Conservation (phyloP, 2,329 filamentous ascomycete species). For the Chaetomiaceae sp. region DNA sequence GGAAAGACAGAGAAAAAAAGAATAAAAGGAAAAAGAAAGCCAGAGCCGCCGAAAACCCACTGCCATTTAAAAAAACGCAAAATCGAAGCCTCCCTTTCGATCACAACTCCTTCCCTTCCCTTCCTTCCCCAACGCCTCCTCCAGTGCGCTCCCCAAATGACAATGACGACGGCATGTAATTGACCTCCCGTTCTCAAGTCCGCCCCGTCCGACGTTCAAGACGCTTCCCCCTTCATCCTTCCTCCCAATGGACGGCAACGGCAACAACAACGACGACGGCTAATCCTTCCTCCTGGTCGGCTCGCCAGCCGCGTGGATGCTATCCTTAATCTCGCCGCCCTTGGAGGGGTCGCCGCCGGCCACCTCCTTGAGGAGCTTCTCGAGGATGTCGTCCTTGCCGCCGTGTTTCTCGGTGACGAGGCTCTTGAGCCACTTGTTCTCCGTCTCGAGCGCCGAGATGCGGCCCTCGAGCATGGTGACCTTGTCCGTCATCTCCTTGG, state of each 20-base stretch:
- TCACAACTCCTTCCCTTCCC: neutral
- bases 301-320: conserved; percentile 13
- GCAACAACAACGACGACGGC: too few relatives aligned
- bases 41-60: neutral
- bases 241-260: too few relatives aligned
- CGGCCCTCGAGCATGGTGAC: conserved; percentile 66
- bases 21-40: neutral
- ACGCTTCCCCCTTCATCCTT: neutral
- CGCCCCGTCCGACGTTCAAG: neutral
- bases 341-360: conserved; percentile 19
- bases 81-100: neutral
- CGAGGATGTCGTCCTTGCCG: conserved; percentile 47
- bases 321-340: conserved; percentile 13
- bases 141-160: conserved; percentile 3
- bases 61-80: neutral
- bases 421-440: conserved; percentile 79
- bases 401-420: conserved; percentile 79
- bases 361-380: conserved; percentile 49
- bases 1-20: neutral
- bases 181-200: too few relatives aligned
- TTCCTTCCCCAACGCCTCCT: neutral
- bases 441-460: conserved; percentile 72
- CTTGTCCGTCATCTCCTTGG: conserved; percentile 80
- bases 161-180: neutral
- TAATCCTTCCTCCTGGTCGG: conserved; percentile 17